Base-by-base conservation (phyloP, 371 early-diverging fungal genomes). In the Batkoa obscura region DNA sequence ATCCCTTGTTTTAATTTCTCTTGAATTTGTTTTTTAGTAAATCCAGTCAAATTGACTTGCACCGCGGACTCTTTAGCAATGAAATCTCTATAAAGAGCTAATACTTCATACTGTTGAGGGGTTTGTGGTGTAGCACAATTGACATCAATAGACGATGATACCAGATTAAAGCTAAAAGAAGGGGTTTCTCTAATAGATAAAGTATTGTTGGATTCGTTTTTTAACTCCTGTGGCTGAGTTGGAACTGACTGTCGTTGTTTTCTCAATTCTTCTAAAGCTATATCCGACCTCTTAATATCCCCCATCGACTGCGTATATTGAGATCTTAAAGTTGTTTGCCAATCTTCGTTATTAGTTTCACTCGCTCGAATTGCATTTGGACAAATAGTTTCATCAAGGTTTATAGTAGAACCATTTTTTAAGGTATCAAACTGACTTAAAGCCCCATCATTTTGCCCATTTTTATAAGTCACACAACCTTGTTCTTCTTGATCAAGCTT, bases 21-120 rank as follows among this genome's bases (percentile, higher is more conserved):
- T 5, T 5, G 12, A 12, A 54, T 42, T 8, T 23, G 17, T 8
- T 34, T n/a, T 2, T 23, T 3, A 8, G 43, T 31, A 43, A 8
- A n/a, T 13, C 30, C 43, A 2, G 43, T 54, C 8, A 54, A 17
- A 31, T 54, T 54, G 12, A 54, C 12, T 54, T 54, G 55, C 43
- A 54, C 13, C n/a, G 42, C 6, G 55, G 55, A 39, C 3, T 39
- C n/a, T 8, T 17, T 41, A 31, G 41, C 42, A n/a, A 54, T 54
- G 55, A 54, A 54, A 43, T 38, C 42, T 9, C 33, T 9, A 34
- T 54, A 54, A 2, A 54, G 23, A 13, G 13, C 32, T 12, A 30
- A 13, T 8, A 54, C 17, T 13, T 54, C 42, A 9, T 39, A n/a
- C 53, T 52, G 53, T 2, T 37, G 8, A 17, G 30, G 47, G 47